A percentile compares a stretch with the other conserved stretches of the same genome.
phyloP scores from a whole-genome alignment of 2,329 filamentous ascomycete genomes.

The Penicillium sumatraense region DNA sequence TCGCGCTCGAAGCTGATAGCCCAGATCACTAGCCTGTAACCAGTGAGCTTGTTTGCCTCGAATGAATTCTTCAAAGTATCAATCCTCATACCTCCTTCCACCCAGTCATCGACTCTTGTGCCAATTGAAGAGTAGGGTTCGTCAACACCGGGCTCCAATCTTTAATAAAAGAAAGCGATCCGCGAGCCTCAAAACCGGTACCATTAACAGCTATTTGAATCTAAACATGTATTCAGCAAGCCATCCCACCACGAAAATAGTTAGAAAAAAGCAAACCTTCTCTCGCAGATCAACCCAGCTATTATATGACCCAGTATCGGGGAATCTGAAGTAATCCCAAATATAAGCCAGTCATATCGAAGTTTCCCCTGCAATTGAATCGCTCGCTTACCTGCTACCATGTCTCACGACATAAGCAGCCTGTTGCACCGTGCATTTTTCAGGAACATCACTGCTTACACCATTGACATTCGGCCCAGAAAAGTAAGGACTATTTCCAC shows the following conservation, averaged over 20 bases:
- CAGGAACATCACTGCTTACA: constrained; percentile 59
- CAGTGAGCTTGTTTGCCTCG: not conserved
- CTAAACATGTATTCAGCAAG: constrained; percentile 33
- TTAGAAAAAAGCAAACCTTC: constrained; percentile 18
- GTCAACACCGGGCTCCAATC: constrained; percentile 63
- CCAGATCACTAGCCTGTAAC: constrained; percentile 20
- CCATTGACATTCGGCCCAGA: constrained; percentile 60
- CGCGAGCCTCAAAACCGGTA: constrained; percentile 56
- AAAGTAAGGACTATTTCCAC: constrained; percentile 60
- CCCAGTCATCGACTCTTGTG: constrained; percentile 64
- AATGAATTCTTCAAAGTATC: constrained; percentile 45
- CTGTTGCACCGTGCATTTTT: constrained; percentile 63
- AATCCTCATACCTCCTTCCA: constrained; percentile 56
- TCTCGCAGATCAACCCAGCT: constrained; percentile 53
- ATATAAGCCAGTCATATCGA: not conserved
- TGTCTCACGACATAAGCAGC: constrained; percentile 65
- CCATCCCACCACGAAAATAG: not conserved
- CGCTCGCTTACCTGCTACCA: constrained; percentile 59
- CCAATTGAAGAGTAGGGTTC: constrained; percentile 60
- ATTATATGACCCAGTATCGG: constrained; percentile 63
- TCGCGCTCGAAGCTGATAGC: constrained; percentile 23
- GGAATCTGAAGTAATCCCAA: constrained; percentile 36
- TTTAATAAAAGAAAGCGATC: constrained; percentile 61
- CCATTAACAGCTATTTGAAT: constrained; percentile 51
- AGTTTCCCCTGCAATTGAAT: not conserved